Conservation (phyloP, 2,329 filamentous ascomycete species). For the Salinomyces thailandicus region DNA sequence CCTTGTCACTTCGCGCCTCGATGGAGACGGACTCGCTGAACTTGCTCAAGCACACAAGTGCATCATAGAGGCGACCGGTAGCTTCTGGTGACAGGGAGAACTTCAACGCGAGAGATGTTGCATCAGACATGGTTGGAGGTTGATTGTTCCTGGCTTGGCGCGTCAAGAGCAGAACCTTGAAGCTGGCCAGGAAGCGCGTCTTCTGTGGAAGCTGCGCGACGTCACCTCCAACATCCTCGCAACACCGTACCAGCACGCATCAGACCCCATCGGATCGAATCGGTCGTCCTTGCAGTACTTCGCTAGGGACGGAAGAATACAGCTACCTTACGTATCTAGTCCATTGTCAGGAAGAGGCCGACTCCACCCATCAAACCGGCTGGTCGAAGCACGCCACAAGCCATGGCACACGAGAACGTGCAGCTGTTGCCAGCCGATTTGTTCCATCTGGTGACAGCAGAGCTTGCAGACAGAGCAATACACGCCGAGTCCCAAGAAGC, state of each 20-base stretch:
- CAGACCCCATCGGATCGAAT: background rate
- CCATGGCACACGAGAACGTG: background rate
- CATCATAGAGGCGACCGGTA: conserved; percentile 59
- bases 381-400: background rate
- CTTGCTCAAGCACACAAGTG: conserved; percentile 62
- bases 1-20: conserved; percentile 59
- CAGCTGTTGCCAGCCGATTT: conserved; percentile 46
- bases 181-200: no score
- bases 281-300: no score
- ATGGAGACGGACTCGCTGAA: conserved; percentile 71
- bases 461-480: conserved; percentile 37
- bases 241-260: no score
- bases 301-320: no score
- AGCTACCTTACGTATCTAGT: no score
- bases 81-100: conserved; percentile 68
- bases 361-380: no score
- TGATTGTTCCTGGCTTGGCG: conserved; percentile 4
- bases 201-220: background rate
- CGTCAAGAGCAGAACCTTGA: conserved; percentile 1
- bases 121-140: background rate
- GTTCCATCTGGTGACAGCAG: conserved; percentile 49
- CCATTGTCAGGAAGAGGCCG: no score
- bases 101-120: no score
- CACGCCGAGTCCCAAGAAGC: conserved; percentile 1
- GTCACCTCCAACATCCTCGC: no score